A percentile compares a stretch with the other conserved stretches of the same genome.
These are phyloP conservation scores for Tolypocladium pustulatum DNA, from an alignment of 2,329 filamentous ascomycete genomes.

Conservation along the genomic window DNA sequence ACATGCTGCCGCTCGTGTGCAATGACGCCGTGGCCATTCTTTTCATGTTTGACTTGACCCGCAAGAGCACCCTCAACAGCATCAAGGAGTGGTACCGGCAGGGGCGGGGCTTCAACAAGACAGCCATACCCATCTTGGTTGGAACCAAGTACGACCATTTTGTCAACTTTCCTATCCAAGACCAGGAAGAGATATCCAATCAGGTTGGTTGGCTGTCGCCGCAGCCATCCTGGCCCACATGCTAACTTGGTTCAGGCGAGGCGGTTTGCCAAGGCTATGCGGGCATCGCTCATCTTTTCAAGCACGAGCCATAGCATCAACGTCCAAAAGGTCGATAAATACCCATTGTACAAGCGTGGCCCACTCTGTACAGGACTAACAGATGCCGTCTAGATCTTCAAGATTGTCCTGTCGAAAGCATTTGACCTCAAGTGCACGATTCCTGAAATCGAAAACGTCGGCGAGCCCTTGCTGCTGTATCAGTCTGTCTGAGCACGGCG, in stretches of 20 bases:
- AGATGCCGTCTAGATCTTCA: constrained; percentile 68
- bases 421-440: constrained; percentile 99
- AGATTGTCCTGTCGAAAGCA: constrained; percentile 96
- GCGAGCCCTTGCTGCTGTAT: constrained; percentile 89
- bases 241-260: constrained; percentile 51
- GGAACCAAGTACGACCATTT: constrained; percentile 99
- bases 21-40: constrained; percentile 97
- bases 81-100: constrained; percentile 99
- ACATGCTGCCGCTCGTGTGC: constrained; percentile 98
- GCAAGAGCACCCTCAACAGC: constrained; percentile 96
- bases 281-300: constrained; percentile 93
- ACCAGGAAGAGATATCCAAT: constrained; percentile 97
- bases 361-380: constrained; percentile 1
- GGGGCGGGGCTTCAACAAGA: constrained; percentile 98
- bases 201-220: constrained; percentile 48
- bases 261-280: constrained; percentile 96
- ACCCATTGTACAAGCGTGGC: neutral
- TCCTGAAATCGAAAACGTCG: constrained; percentile 95
- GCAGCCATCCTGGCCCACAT: neutral
- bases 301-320: constrained; percentile 99
- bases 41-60: constrained; percentile 98
- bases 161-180: constrained; percentile 93
- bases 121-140: constrained; percentile 94
- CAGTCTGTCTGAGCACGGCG: constrained; percentile 40
- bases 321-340: constrained; percentile 76